Evolutionary conservation across 441 rosid genomes (phyloP).

Genomic region (Mallotus japonicus): DNA sequence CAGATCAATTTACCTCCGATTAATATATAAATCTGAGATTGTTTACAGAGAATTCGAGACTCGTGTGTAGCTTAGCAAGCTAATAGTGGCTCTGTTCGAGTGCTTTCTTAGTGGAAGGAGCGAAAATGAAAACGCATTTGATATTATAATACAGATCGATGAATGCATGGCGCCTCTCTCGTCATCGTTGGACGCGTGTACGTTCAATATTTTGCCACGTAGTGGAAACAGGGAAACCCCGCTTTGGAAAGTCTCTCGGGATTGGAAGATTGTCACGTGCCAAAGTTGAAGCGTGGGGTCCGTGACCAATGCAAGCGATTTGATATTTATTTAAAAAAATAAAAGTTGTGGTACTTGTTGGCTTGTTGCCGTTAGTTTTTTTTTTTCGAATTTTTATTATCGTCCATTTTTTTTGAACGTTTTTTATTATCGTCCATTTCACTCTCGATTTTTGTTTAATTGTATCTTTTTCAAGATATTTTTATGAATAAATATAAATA

Average conservation of each 20-base stretch:
- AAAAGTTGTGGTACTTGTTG: not conserved
- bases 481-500: too few relatives aligned
- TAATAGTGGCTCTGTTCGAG: too few relatives aligned
- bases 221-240: not conserved
- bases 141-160: too few relatives aligned
- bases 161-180: constrained; percentile 34
- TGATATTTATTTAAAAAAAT: constrained; percentile 21
- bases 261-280: constrained; percentile 33
- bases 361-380: not conserved
- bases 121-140: too few relatives aligned
- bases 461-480: not conserved
- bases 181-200: constrained; percentile 31
- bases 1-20: too few relatives aligned
- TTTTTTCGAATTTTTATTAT: constrained; percentile 9
- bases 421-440: constrained; percentile 10
- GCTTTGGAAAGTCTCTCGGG: constrained; percentile 20
- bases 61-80: too few relatives aligned
- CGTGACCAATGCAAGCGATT: constrained; percentile 12
- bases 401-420: not conserved
- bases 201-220: constrained; percentile 34
- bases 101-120: too few relatives aligned
- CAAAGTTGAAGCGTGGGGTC: constrained; percentile 18
- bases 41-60: too few relatives aligned
- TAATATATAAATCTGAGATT: too few relatives aligned
- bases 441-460: not conserved